phyloP scores from a whole-genome alignment of 345 rosid genomes.

The Salix brachista region DNA sequence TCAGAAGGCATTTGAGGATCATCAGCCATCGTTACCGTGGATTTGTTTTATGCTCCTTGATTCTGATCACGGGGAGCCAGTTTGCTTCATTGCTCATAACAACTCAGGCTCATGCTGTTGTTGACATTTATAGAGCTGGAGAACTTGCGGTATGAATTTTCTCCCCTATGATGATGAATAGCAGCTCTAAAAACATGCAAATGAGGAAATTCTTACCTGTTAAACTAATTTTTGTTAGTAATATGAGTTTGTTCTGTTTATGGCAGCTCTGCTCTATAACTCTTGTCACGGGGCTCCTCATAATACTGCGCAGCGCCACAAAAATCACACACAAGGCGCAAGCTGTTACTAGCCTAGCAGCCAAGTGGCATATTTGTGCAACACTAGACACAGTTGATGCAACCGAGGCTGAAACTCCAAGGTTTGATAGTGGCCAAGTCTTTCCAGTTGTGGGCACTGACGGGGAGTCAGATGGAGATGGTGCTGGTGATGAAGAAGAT shows the following conservation, averaged over 20 bases:
- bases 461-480: conserved; percentile 46
- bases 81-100: conserved; percentile 78
- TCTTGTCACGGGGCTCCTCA: conserved; percentile 54
- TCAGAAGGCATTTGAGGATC: conserved; percentile 76
- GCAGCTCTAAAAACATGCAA: too few species aligned
- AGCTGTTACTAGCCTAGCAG: conserved; percentile 73
- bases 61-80: conserved; percentile 80
- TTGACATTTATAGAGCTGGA: conserved; percentile 65
- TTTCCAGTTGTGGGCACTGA: conserved; percentile 11
- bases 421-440: conserved; percentile 13
- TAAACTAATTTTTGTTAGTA: too few species aligned
- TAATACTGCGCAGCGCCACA: conserved; percentile 74
- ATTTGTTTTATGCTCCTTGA: conserved; percentile 57
- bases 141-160: conserved; percentile 69
- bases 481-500: conserved; percentile 74
- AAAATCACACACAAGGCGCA: conserved; percentile 97
- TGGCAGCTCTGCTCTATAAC: conserved; percentile 78
- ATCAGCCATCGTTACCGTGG: conserved; percentile 77
- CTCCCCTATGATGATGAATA: background rate
- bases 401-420: conserved; percentile 68
- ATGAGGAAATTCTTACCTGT: too few species aligned
- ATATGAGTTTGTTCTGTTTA: background rate
- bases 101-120: conserved; percentile 47
- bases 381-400: conserved; percentile 65
- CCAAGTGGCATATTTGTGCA: conserved; percentile 91